Base-by-base conservation (phyloP, 1,284 basidiomycete genomes). In the Hymenochaete sp. region DNA sequence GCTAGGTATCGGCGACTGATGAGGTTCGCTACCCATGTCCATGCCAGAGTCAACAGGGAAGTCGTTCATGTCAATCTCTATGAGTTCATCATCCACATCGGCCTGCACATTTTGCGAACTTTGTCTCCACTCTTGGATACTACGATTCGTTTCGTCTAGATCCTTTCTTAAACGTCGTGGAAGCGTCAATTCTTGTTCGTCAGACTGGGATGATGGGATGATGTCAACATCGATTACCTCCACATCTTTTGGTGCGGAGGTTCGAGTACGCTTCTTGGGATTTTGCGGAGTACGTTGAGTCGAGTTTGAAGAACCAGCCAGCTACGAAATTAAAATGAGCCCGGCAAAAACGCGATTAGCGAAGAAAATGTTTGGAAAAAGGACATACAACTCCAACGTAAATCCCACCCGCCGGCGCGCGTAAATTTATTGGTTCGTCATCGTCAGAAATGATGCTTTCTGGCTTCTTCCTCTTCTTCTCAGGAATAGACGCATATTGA, bases 171-270 rank as follows among this genome's bases (percentile, higher is more conserved):
- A 55, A 38, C 14, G 49, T 40, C 53, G 53, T 18, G 64, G 59
- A 6, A 66, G 50, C 44, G 66, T 58, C 44, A 74, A 62, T 44
- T 82, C 79, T 41, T 67, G 64, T 56, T 85, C 82, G 52, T 81
- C 76, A 36, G 79, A 79, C 56, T 82, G 75, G 52, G 80, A 83
- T 35, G 75, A 81, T n/a, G 77, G 78, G 11, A 84, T 49, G 14
- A 46, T 38, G 36, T 8, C 36, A 45, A n/a, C n/a, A n/a, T n/a
- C n/a, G n/a, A n/a, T n/a, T n/a, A n/a, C n/a, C n/a, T n/a, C n/a
- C n/a, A n/a, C n/a, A n/a, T n/a, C n/a, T n/a, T n/a, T n/a, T n/a
- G n/a, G n/a, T n/a, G n/a, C n/a, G n/a, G n/a, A n/a, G n/a, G n/a
- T n/a, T n/a, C n/a, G n/a, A n/a, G n/a, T n/a, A n/a, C n/a, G n/a